These are phyloP conservation scores for Entrophospora sp. DNA, from an alignment of 192 early-diverging fungal species.

Conservation along the genomic window DNA sequence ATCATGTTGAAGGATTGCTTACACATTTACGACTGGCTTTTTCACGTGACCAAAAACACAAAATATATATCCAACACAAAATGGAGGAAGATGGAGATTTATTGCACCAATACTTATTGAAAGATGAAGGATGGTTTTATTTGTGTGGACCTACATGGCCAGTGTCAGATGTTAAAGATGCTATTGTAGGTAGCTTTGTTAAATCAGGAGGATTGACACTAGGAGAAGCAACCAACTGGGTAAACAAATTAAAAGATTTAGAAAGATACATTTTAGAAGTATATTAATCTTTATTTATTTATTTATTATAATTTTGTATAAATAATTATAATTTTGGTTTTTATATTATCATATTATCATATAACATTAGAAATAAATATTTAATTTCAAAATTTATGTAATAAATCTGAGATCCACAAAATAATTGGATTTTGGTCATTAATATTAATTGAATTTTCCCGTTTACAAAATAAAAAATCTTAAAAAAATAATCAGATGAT, in stretches of 20 bases:
- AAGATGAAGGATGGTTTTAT: constrained; percentile 81
- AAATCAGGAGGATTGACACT: constrained; percentile 46
- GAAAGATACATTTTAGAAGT: constrained; percentile 93
- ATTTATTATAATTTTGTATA: no score
- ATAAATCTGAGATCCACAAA: no score
- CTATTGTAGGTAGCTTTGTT: constrained; percentile 71
- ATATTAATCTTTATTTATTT: constrained; percentile 37
- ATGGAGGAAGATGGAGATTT: constrained; percentile 78
- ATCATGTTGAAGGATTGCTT: constrained; percentile 81
- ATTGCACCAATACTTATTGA: constrained; percentile 66
- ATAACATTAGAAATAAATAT: no score
- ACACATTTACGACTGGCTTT: constrained; percentile 86
- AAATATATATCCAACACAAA: constrained; percentile 95
- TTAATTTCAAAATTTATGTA: no score
- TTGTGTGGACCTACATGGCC: constrained; percentile 98
- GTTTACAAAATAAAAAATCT: no score
- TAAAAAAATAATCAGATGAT: no score
- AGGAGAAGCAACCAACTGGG: constrained; percentile 55
- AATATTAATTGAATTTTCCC: no score
- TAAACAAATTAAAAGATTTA: constrained; percentile 88
- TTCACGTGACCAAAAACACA: constrained; percentile 87
- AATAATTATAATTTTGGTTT: no score
- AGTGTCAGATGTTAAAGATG: constrained; percentile 88
- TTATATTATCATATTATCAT: no score
- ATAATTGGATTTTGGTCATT: no score